Conservation (phyloP, 2,329 filamentous ascomycete genomes). For the Mollisia scopiformis region DNA sequence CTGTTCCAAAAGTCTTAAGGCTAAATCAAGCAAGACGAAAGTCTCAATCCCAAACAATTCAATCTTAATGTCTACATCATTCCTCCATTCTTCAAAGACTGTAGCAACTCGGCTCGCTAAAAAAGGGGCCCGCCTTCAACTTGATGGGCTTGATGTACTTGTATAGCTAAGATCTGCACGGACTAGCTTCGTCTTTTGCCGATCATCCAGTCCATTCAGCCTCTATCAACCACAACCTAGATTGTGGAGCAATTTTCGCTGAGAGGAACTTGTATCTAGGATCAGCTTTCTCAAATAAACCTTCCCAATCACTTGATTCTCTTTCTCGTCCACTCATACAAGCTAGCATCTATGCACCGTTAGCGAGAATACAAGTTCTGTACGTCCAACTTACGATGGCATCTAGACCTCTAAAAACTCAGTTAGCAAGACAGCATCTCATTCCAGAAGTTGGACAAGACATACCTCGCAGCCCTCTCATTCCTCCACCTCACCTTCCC, state of each 20-base stretch:
- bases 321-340: slow-evolving; percentile 11
- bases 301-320: slow-evolving; percentile 5
- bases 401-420: not conserved
- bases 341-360: slow-evolving; percentile 3
- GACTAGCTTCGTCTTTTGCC: not conserved
- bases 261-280: slow-evolving; percentile 8
- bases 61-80: too few relatives aligned
- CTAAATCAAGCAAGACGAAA: too few relatives aligned
- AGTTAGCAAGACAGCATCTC: not conserved
- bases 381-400: not conserved
- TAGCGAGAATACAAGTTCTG: not conserved
- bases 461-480: slow-evolving; percentile 42
- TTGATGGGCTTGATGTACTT: too few relatives aligned
- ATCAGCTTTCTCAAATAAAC: slow-evolving; percentile 10
- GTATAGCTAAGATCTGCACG: not conserved
- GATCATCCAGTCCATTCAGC: slow-evolving; percentile 7
- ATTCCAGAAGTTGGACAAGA: not conserved
- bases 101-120: too few relatives aligned
- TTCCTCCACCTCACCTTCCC: slow-evolving; percentile 23
- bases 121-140: too few relatives aligned
- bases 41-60: too few relatives aligned
- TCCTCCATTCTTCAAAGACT: too few relatives aligned
- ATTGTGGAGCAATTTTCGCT: not conserved
- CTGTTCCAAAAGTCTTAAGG: too few relatives aligned
- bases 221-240: slow-evolving; percentile 5